phyloP scores from a whole-genome alignment of 495 filamentous ascomycete species.

The Neurospora sp. region DNA sequence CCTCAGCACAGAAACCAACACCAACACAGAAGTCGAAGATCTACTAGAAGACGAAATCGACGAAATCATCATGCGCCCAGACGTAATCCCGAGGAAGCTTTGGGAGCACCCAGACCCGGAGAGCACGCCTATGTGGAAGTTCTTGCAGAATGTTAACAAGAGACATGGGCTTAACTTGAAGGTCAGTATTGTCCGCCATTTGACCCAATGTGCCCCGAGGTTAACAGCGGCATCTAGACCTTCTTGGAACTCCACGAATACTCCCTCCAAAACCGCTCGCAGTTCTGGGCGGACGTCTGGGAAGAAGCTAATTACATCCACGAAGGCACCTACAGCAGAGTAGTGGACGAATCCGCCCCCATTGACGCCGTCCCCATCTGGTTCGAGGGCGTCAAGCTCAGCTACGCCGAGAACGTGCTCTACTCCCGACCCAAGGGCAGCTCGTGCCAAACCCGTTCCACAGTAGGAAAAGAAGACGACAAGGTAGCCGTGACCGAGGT shows the following conservation, averaged over 20 bases:
- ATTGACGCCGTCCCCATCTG: conserved; percentile 61
- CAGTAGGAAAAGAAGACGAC: conserved; percentile 52
- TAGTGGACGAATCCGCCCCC: conserved; percentile 56
- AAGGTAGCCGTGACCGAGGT: conserved; percentile 63
- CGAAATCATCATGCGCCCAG: neutral
- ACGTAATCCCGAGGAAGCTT: neutral
- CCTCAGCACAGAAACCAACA: neutral
- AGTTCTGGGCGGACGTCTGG: conserved; percentile 61
- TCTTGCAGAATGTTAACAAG: conserved; percentile 40
- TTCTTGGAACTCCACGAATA: conserved; percentile 57
- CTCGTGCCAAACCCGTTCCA: conserved; percentile 25
- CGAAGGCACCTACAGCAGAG: conserved; percentile 44
- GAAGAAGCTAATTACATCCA: conserved; percentile 49
- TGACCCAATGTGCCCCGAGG: neutral
- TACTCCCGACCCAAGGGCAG: conserved; percentile 32
- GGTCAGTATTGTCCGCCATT: conserved; percentile 16
- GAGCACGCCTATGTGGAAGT: conserved; percentile 40
- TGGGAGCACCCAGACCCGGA: conserved; percentile 46
- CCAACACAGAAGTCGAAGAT: neutral
- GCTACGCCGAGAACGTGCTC: conserved; percentile 56
- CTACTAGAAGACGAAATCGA: neutral
- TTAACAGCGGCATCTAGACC: conserved; percentile 24
- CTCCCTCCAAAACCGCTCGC: conserved; percentile 48
- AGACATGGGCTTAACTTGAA: conserved; percentile 32
- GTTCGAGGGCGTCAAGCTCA: conserved; percentile 55